These are phyloP conservation scores for Solanum chilense DNA, from an alignment of 257 asterid genomes.

Conservation along the genomic window DNA sequence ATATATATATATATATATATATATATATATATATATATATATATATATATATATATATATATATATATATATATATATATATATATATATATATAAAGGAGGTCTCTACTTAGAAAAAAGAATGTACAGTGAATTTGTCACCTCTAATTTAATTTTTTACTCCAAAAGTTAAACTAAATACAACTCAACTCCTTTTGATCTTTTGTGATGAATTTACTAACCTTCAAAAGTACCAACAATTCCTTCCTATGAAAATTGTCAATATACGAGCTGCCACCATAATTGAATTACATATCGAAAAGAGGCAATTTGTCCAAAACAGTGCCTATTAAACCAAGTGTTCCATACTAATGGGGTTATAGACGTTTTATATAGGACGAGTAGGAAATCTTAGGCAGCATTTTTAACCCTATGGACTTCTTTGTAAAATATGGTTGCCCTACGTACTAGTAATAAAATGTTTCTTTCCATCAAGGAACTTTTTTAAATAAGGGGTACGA, in stretches of 20 bases:
- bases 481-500: neutral
- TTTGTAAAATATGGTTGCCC: neutral
- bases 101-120: no score
- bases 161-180: neutral
- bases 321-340: neutral
- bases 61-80: no score
- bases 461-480: neutral
- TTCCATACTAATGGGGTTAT: neutral
- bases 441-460: neutral
- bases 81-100: neutral
- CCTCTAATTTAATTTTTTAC: neutral
- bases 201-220: neutral
- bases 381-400: neutral
- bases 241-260: neutral
- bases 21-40: neutral
- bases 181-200: neutral
- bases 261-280: neutral
- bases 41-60: no score
- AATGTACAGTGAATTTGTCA: no score
- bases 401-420: neutral
- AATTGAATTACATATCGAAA: neutral
- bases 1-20: no score
- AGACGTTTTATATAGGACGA: neutral
- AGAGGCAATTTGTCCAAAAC: neutral
- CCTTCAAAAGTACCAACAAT: neutral